Evolutionary conservation across 208 protist species (phyloP).

Genomic region (Polymyxa betae): DNA sequence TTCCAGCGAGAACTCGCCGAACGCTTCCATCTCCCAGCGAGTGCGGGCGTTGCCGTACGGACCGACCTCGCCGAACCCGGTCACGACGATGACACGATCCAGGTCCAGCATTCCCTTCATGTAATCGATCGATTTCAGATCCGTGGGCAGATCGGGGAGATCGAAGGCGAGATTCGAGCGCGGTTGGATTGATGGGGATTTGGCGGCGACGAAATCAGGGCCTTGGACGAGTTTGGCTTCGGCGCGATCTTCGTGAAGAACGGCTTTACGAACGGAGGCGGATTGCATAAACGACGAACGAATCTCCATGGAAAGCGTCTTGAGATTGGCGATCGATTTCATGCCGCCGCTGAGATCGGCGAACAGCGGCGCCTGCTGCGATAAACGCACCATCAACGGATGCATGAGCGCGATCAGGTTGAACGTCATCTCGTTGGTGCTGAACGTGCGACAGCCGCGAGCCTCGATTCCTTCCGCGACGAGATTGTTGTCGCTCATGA

Average conservation of each 20-base stretch:
- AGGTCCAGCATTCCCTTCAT: conserved; percentile 74
- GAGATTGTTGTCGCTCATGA: conserved; percentile 78
- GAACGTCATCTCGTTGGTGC: conserved; percentile 75
- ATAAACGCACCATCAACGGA: conserved; percentile 60
- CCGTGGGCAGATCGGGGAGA: conserved; percentile 64
- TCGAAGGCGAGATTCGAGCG: conserved; percentile 67
- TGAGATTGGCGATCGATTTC: conserved; percentile 68
- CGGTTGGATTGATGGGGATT: background rate
- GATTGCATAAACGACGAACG: background rate
- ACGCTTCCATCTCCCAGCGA: conserved; percentile 76
- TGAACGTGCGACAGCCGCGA: conserved; percentile 75
- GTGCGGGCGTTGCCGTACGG: conserved; percentile 75
- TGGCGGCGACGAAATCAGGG: background rate
- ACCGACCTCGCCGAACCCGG: conserved; percentile 78
- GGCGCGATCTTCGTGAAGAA: conserved; percentile 63
- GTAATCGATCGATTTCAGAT: conserved; percentile 32
- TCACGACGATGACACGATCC: conserved; percentile 72
- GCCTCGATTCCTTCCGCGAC: conserved; percentile 72
- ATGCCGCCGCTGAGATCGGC: conserved; percentile 76
- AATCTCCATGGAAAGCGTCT: background rate
- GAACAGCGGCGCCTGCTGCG: conserved; percentile 70
- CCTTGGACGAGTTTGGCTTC: conserved; percentile 43
- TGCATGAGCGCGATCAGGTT: conserved; percentile 74
- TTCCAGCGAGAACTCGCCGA: conserved; percentile 78
- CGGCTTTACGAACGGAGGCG: conserved; percentile 54